A percentile compares a stretch with the other conserved stretches of the same genome.
Conservation (phyloP, 2,329 filamentous ascomycete genomes). For the Periglandula ipomoeae region DNA sequence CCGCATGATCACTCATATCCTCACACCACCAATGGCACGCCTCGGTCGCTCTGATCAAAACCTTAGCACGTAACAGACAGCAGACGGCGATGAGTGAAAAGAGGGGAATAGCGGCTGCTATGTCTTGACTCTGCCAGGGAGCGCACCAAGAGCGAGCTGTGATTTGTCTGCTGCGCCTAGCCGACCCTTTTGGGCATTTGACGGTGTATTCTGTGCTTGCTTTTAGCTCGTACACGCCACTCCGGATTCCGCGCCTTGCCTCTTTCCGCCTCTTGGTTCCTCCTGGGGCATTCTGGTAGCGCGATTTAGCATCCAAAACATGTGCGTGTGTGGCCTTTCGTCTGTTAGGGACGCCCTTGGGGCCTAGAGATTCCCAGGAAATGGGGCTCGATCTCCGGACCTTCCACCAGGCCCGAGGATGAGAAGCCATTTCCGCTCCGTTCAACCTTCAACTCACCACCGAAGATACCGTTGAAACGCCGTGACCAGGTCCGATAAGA, state of each 20-base stretch:
- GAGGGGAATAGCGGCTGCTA: too few relatives aligned
- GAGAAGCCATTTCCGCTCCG: conserved; percentile 8
- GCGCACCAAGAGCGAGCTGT: background rate
- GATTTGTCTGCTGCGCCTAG: background rate
- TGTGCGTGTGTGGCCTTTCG: background rate
- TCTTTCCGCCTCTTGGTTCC: background rate
- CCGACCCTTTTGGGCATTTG: background rate
- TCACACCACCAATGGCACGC: background rate
- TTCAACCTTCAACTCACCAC: conserved; percentile 9
- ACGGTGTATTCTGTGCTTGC: background rate
- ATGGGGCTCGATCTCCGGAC: conserved; percentile 10
- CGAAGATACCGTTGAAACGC: conserved; percentile 7
- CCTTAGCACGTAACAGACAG: too few relatives aligned
- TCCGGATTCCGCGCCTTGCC: background rate
- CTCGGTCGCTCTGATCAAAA: background rate
- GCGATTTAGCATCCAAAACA: background rate
- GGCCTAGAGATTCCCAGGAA: too few relatives aligned
- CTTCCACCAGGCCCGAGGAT: conserved; percentile 8
- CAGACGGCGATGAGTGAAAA: too few relatives aligned
- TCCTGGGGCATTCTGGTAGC: background rate
- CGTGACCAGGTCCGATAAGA: conserved; percentile 4
- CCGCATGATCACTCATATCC: background rate
- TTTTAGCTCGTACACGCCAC: background rate
- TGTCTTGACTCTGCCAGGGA: background rate
- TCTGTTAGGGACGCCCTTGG: background rate